A percentile compares a stretch with the other conserved stretches of the same genome.
These are phyloP conservation scores for Alternaria rosae DNA, from an alignment of 2,329 filamentous ascomycete species.

Conservation along the genomic window DNA sequence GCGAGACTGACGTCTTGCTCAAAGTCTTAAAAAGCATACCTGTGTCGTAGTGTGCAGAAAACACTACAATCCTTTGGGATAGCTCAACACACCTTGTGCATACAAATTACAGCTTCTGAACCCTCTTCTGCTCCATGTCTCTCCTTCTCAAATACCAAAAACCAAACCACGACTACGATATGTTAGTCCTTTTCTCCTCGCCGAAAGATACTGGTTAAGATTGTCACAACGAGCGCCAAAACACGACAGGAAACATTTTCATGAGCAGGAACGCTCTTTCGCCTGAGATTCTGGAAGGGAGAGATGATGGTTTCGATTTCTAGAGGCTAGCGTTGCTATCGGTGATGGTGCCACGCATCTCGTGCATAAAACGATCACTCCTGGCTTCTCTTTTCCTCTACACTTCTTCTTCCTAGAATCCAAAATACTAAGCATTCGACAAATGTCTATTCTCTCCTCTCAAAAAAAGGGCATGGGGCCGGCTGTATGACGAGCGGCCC, in stretches of 20 bases:
- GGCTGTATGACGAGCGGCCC: accelerated
- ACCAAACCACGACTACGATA: accelerated
- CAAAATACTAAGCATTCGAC: no score
- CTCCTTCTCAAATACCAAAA: not conserved
- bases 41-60: not conserved
- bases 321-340: not conserved
- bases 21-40: not conserved
- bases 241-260: not conserved
- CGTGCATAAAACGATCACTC: not conserved
- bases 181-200: not conserved
- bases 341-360: not conserved
- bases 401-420: not conserved
- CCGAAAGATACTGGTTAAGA: not conserved
- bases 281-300: accelerated
- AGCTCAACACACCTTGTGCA: not conserved
- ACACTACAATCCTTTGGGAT: not conserved
- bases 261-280: not conserved
- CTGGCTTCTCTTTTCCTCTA: not conserved
- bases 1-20: not conserved
- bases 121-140: not conserved
- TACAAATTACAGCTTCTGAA: not conserved
- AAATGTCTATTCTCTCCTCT: not conserved
- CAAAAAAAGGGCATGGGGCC: not conserved
- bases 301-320: not conserved
- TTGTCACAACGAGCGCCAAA: not conserved